Base-by-base conservation (phyloP, 768 basidiomycete species). In the Boletus pseudopeckii region DNA sequence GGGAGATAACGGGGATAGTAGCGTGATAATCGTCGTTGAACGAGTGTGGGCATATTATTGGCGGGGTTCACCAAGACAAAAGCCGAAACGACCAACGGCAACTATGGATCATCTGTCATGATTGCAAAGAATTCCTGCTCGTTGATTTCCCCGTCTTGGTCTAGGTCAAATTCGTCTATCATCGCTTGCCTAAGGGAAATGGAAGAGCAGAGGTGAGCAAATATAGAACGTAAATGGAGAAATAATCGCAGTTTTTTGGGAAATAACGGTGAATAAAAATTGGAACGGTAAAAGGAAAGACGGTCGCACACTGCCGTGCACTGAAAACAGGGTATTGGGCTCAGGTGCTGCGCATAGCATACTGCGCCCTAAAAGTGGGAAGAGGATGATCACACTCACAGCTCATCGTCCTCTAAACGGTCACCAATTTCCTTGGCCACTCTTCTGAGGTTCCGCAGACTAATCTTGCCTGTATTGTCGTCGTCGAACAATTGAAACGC, bases 131-230 rank as follows among this genome's bases (percentile, higher is more conserved):
- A 98, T 71, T 99, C 97, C 66, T 91, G 85, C 68, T 95, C 89
- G 66, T 85, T 94, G 70, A 98, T 98, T 75, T 96, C 96, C 28
- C 95, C 94, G 61, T 99, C 97, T 69, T 93, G 88, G 74, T 99
- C 97, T 24, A 99, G 83, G 72, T 99, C 97, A 67, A 99, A 99
- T 73, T 99, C 97, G 64, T 99, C 97, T 66, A 99, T 99, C 97
- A 99, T 99, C 22, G 97, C 97, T 84, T 98, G 94, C 61, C 96
- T 98, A 62, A 37, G 62, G 54, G 61, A 52, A 60, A 63, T 54
- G 60, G 60, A 65, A 66, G 62, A 65, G 36, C 36, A 59, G 63
- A 61, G 65, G 54, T 71, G 58, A 71, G 61, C 59, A 71, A 66
- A 71, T 64, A 59, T 30, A 56, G 62, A 62, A 61, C 40, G 33